Base-by-base conservation (phyloP, 306 rosid genomes). In the Ammopiptanthus mongolicus region DNA sequence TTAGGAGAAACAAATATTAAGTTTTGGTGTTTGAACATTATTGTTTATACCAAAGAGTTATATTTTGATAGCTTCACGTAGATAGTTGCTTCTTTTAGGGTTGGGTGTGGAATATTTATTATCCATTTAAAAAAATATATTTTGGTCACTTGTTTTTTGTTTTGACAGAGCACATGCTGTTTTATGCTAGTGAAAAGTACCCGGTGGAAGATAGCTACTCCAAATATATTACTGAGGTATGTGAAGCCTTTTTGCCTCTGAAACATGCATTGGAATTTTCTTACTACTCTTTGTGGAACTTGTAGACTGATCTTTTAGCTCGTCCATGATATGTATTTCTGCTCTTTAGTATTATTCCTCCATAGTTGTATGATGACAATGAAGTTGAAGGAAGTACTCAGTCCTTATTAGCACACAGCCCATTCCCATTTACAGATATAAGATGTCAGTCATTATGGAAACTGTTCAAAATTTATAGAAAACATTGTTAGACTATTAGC, bases 181-280 rank as follows among this genome's bases (percentile, higher is more conserved):
- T 92, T 87, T 95, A 85, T 87, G 97, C 97, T n/a, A 95, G 99
- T 82, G 93, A 95, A 82, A 95, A 95, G 71, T 92, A 95, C 46
- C 99, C 99, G 18, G 60, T 51, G 76, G 99, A 95, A 88, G 96
- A 92, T 83, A 90, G 97, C 89, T 95, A 95, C 88, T 85, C 92
- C 66, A 90, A 86, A 84, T 95, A 89, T 84, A 95, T 95, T 73
- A 51, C 81, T 19, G 96, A 92, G 99, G 99, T 95, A 83, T n/a
- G 13, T 0, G 47, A 33, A 17, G 44, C 65, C 62, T 64, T 48
- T 57, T 37, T 17, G 41, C 51, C 17, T 22, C 48, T 22, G 22
- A 18, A 46, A 60, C 31, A 42, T 53, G 71, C 59, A 8, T 36
- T 61, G 28, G 15, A 69, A 46, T 61, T 77, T 84, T 42, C 19